phyloP scores from a whole-genome alignment of 176 grass and related monocot genomes.

The Paspalum vaginatum region DNA sequence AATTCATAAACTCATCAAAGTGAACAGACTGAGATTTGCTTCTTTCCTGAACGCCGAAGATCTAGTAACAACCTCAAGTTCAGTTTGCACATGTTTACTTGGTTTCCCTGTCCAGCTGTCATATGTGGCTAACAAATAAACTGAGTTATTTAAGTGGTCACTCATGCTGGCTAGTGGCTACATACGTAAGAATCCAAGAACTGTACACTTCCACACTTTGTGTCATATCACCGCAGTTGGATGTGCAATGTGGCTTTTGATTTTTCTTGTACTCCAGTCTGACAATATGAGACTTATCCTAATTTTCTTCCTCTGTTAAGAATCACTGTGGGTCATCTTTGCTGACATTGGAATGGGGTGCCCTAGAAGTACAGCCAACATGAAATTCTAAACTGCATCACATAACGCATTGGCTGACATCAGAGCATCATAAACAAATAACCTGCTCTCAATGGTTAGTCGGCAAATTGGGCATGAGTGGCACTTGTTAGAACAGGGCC shows the following conservation, averaged over 20 bases:
- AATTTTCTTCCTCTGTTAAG: not conserved
- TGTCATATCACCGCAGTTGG: not conserved
- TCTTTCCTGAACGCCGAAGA: conserved; percentile 11
- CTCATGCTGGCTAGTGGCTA: conserved; percentile 1
- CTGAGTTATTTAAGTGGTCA: not conserved
- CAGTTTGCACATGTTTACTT: conserved; percentile 1
- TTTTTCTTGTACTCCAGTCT: conserved; percentile 12
- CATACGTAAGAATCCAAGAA: conserved; percentile 2
- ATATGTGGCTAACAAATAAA: not conserved
- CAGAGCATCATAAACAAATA: conserved; percentile 39
- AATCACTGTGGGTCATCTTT: conserved; percentile 13
- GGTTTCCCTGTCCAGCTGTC: not conserved
- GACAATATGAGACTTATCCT: not conserved
- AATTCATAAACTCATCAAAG: not conserved
- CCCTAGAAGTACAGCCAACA: conserved; percentile 3
- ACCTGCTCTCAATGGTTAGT: conserved; percentile 47
- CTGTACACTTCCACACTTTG: not conserved
- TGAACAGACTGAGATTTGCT: not conserved
- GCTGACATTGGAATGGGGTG: not conserved
- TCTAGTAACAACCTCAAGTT: conserved; percentile 4
- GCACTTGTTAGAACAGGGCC: conserved; percentile 56
- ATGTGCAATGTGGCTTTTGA: not conserved
- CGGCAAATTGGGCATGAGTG: conserved; percentile 63
- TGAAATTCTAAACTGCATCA: conserved; percentile 40
- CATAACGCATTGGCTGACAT: conserved; percentile 17